Base-by-base conservation (phyloP, 202 grass and related monocot genomes). In the Schoenoplectus triqueter region DNA sequence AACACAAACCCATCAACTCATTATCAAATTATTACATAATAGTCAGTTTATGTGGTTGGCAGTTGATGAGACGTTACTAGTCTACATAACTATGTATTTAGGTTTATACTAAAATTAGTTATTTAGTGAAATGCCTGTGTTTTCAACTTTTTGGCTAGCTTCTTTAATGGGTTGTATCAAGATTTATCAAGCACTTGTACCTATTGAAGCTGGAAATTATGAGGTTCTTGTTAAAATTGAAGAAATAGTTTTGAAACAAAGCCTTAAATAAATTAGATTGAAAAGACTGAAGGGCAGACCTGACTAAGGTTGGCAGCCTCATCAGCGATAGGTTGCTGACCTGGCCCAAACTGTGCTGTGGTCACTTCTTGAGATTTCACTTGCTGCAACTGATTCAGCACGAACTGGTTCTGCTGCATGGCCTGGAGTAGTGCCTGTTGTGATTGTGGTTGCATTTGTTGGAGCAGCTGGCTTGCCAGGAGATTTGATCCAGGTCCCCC, bases 371-470 rank as follows among this genome's bases (percentile, higher is more conserved):
- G 81, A 14, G 87, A 86, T 81, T 88, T 87, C 8, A 81, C 73
- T 84, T 90, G 91, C 83, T 90, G 90, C 61, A 94, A 83, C 60
- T 93, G 91, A 88, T 67, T 91, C 73, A 92, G 92, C 77, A 93
- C 73, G 52, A 90, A 93, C 82, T 95, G 87, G 65, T 81, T 88
- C 73, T 87, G 87, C 74, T 92, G 94, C 82, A 90, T 46, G 20
- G 56, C 82, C 77, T 90, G 91, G 76, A 95, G 66, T 7, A 91
- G 59, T 45, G 82, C 65, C 86, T 92, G 90, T 74, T 89, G 91
- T 79, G 88, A 78, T 77, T 97, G 91, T 76, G 87, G 89, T 21
- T 89, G 92, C 83, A 89, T 89, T 82, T 93, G 95, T 60, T 92
- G 92, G 62, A 95, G 78, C 81, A 92, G 70, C 67, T 93, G 89